Evolutionary conservation across 441 rosid genomes (phyloP).

Genomic region (Populus hybrid): DNA sequence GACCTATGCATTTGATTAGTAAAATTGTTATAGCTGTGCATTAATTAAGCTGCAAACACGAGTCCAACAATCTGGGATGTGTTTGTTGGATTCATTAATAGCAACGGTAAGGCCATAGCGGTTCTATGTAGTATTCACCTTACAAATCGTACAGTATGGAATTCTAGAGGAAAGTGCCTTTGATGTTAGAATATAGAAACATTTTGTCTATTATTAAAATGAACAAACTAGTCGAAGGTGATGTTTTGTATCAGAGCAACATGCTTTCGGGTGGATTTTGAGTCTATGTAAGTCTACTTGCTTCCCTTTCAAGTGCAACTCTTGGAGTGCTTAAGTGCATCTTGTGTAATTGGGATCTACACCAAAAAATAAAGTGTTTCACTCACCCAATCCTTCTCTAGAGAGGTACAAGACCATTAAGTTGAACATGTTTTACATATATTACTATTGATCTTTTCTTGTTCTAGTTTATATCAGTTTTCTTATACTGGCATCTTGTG

Average conservation of each 20-base stretch:
- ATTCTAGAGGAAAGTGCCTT: too few species aligned
- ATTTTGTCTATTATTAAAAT: too few species aligned
- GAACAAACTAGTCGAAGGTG: too few species aligned
- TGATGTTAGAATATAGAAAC: too few species aligned
- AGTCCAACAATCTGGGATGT: too few species aligned
- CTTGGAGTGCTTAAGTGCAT: background rate
- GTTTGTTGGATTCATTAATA: too few species aligned
- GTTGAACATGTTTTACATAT: background rate
- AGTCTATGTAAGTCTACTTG: too few species aligned
- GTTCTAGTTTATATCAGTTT: background rate
- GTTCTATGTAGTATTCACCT: too few species aligned
- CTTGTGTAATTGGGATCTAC: background rate
- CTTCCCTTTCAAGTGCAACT: background rate
- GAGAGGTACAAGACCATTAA: background rate
- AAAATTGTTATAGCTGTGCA: background rate
- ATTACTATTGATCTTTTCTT: background rate
- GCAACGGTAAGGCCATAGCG: too few species aligned
- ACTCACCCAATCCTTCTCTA: background rate
- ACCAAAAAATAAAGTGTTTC: background rate
- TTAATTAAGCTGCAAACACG: background rate
- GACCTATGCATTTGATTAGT: background rate
- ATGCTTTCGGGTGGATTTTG: too few species aligned
- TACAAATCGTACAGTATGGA: too few species aligned
- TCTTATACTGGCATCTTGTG: background rate
- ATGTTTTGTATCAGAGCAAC: too few species aligned